Evolutionary conservation across 306 rosid species (phyloP).

Genomic region (Cercis canadensis): DNA sequence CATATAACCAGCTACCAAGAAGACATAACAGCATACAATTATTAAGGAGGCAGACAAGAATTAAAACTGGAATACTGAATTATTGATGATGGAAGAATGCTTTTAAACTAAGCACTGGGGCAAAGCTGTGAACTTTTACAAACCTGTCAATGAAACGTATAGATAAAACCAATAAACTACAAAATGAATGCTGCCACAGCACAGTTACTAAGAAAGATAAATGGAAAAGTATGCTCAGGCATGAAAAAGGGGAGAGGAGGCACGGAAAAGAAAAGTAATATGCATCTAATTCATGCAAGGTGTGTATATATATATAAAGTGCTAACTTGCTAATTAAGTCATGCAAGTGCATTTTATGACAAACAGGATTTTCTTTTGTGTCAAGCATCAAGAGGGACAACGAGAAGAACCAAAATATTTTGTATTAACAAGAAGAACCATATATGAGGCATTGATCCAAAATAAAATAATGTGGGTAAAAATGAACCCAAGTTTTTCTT

Average conservation of each 20-base stretch:
- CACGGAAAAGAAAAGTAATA: not conserved
- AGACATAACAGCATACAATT: not conserved
- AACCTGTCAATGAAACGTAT: not conserved
- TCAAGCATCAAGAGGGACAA: conserved; percentile 32
- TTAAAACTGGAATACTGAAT: not conserved
- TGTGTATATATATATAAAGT: not conserved
- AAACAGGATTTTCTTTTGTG: conserved; percentile 2
- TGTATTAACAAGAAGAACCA: conserved; percentile 16
- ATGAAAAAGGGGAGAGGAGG: not conserved
- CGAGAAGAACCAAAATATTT: conserved; percentile 17
- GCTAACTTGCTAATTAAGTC: conserved; percentile 12
- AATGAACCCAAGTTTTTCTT: conserved; percentile 16
- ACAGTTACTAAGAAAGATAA: not conserved
- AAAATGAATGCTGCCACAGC: conserved; percentile 10
- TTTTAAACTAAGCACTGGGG: not conserved
- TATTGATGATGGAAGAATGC: not conserved
- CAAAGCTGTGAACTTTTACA: not conserved
- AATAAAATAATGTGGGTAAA: not conserved
- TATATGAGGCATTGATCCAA: conserved; percentile 23
- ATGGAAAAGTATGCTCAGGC: not conserved
- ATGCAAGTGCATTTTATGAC: conserved; percentile 14
- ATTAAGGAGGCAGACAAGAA: not conserved
- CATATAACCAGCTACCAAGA: not conserved
- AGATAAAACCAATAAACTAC: not conserved
- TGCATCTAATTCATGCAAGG: conserved; percentile 9